phyloP scores from a whole-genome alignment of 306 rosid genomes.

The Prunus mume region DNA sequence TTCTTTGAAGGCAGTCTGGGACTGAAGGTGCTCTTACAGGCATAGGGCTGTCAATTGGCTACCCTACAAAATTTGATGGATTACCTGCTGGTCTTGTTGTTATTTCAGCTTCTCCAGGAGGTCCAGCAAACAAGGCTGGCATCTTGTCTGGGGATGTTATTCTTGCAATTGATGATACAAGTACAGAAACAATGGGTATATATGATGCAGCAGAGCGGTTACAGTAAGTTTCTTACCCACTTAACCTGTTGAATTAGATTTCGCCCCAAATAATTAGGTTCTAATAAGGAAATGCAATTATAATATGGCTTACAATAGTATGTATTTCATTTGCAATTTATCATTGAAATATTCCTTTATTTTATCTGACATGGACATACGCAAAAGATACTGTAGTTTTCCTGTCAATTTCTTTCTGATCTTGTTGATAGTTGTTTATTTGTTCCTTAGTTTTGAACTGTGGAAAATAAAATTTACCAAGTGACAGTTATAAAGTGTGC shows the following conservation, averaged over 20 bases:
- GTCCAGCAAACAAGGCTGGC: constrained; percentile 92
- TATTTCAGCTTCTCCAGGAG: constrained; percentile 85
- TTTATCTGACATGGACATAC: background rate
- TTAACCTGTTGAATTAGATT: constrained; percentile 21
- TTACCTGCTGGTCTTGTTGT: constrained; percentile 72
- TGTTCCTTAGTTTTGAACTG: background rate
- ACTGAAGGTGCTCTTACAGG: constrained; percentile 92
- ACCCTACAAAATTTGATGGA: constrained; percentile 57
- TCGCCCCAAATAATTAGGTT: constrained; percentile 8
- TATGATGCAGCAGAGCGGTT: constrained; percentile 94
- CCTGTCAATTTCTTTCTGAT: background rate
- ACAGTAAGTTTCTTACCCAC: constrained; percentile 65
- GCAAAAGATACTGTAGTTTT: background rate
- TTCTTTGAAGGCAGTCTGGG: constrained; percentile 98
- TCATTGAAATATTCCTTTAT: background rate
- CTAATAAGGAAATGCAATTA: constrained; percentile 7
- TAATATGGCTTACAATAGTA: background rate
- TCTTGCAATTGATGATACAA: constrained; percentile 71
- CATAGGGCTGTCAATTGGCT: constrained; percentile 90
- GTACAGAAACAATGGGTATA: constrained; percentile 80
- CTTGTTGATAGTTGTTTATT: background rate
- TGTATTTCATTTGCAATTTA: background rate
- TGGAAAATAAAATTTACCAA: background rate
- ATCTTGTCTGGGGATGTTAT: constrained; percentile 79
- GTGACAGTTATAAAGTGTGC: background rate